These are phyloP conservation scores for Pythium sukuiense DNA, from an alignment of 352 stramenopile species.

Conservation along the genomic window DNA sequence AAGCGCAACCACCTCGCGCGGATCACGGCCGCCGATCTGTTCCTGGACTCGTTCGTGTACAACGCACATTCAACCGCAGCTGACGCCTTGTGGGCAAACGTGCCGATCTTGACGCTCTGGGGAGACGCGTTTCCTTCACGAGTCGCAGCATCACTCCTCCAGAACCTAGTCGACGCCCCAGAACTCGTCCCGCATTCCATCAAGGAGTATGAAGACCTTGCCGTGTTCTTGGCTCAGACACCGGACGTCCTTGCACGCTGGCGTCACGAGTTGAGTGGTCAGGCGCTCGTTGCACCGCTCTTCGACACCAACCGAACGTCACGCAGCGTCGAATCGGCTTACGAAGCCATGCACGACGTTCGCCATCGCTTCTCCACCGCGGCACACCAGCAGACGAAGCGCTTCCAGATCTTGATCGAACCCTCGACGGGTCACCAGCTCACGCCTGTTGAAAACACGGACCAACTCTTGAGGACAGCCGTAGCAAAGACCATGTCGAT, in stretches of 20 bases:
- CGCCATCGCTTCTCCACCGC: constrained; percentile 21
- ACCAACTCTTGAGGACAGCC: constrained; percentile 16
- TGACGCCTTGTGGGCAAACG: constrained; percentile 86
- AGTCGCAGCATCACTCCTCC: constrained; percentile 62
- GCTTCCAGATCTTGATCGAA: constrained; percentile 50
- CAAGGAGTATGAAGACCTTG: constrained; percentile 72
- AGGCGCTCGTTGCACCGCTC: constrained; percentile 47
- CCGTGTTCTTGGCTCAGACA: constrained; percentile 45
- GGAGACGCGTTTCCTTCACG: constrained; percentile 72
- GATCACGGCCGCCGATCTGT: constrained; percentile 85
- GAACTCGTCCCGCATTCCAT: constrained; percentile 49
- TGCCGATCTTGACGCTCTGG: constrained; percentile 90
- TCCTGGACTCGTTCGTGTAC: constrained; percentile 95
- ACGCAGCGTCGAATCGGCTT: constrained; percentile 65
- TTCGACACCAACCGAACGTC: constrained; percentile 72
- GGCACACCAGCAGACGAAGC: not conserved
- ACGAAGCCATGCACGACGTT: constrained; percentile 66
- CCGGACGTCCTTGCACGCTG: constrained; percentile 26
- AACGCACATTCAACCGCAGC: constrained; percentile 94
- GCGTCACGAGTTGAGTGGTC: constrained; percentile 32
- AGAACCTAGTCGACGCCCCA: constrained; percentile 32
- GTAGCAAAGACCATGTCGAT: constrained; percentile 31
- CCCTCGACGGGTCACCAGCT: constrained; percentile 16
- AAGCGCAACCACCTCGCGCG: constrained; percentile 82
- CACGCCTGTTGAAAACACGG: not conserved